These are phyloP conservation scores for Globisporangium spiculum DNA, from an alignment of 352 stramenopile species.

Conservation along the genomic window DNA sequence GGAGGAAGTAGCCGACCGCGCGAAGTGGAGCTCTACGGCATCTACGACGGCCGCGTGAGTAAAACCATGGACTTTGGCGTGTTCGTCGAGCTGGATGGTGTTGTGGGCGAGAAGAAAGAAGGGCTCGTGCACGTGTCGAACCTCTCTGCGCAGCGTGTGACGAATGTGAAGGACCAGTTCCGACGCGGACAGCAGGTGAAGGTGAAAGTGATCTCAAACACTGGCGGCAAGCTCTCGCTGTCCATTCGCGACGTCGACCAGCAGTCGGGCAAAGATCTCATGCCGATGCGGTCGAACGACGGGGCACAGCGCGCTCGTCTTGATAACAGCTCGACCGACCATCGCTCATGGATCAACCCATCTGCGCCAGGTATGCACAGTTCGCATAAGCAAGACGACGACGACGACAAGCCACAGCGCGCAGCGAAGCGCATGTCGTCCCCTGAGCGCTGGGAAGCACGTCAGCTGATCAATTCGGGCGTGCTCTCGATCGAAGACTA, in stretches of 20 bases:
- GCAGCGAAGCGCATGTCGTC: conserved; percentile 91
- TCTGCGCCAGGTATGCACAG: conserved; percentile 81
- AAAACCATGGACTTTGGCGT: conserved; percentile 97
- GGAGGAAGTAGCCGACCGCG: conserved; percentile 21
- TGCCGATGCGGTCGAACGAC: conserved; percentile 87
- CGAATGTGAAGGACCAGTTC: conserved; percentile 87
- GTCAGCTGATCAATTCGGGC: conserved; percentile 97
- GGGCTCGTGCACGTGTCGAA: conserved; percentile 96
- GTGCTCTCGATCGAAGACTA: conserved; percentile 98
- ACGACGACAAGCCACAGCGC: conserved; percentile 70
- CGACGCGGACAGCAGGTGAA: conserved; percentile 90
- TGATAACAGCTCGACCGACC: conserved; percentile 47
- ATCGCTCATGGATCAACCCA: conserved; percentile 82
- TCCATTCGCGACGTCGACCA: conserved; percentile 98
- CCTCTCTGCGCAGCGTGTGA: conserved; percentile 83
- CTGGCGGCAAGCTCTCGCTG: conserved; percentile 88
- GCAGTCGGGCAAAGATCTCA: conserved; percentile 91
- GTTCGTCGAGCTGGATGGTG: conserved; percentile 92
- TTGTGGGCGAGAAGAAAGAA: conserved; percentile 74
- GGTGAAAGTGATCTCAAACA: conserved; percentile 96
- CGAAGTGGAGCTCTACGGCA: conserved; percentile 89
- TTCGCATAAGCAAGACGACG: conserved; percentile 51
- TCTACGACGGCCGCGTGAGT: conserved; percentile 92
- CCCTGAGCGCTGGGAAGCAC: conserved; percentile 96
- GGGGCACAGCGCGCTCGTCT: conserved; percentile 50